Base-by-base conservation (phyloP, 371 early-diverging fungal genomes). In the Coemansia linderi region DNA sequence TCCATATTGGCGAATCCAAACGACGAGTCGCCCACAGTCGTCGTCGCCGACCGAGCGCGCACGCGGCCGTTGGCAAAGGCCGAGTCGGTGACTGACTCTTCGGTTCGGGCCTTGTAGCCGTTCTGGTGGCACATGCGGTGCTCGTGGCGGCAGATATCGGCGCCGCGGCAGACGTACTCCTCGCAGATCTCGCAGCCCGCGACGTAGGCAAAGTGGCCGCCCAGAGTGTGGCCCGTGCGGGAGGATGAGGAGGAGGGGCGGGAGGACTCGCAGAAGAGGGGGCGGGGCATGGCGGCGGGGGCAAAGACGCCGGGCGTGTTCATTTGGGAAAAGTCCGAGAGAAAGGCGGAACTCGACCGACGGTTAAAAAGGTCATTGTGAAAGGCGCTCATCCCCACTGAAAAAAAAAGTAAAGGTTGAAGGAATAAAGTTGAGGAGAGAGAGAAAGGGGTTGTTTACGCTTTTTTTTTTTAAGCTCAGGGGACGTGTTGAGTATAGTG, bases 1-100 rank as follows among this genome's bases (percentile, higher is more conserved):
- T 73, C 77, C 77, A 76, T 69, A 31, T 73, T 72, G 19, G 69
- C 73, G 31, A 76, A 76, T 2, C 77, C 77, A 59, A 76, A 76
- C 39, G 69, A 68, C 52, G 73, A 40, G 39, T 76, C 77, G 46
- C 76, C 76, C 1, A 65, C 67, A 39, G 38, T 72, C 10, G 73
- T 76, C 8, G 73, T 76, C 1, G 76, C 72, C 15, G 76, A 76
- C 10, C 76, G 61, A 4, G 76, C 65, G 1, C 76, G 68, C 13
- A 76, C 76, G 3, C 76, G 60, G 24, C 76, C 72, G 15, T 72
- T 59, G 5, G 62, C 76, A 44, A 76, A 72, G 59, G 22, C 41
- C 2, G 76, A 76, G 59, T 76, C 76, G 0, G 73, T 67, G 15
- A 31, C 50, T 1, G 76, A 68, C 57, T 76, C 73, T 48, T 76